phyloP scores from a whole-genome alignment of 2,329 filamentous ascomycete genomes.

The Sporothrix schenckii region DNA sequence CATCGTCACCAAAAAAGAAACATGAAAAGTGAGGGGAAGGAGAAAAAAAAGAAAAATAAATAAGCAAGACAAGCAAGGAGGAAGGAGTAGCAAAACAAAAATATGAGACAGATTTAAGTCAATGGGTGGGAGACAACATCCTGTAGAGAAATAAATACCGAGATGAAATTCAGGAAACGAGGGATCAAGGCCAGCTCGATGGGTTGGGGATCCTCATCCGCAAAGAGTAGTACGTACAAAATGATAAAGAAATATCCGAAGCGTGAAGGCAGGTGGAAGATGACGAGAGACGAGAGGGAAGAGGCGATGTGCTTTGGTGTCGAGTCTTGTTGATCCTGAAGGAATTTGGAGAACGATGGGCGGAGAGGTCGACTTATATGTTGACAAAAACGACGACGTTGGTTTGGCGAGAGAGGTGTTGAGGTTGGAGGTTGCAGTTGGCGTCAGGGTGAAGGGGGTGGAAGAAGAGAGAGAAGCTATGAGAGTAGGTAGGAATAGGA shows the following conservation, averaged over 20 bases:
- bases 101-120: background rate
- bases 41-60: background rate
- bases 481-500: background rate
- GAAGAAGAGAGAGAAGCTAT: background rate
- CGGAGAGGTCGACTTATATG: slow-evolving; percentile 25
- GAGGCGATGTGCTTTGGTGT: slow-evolving; percentile 12
- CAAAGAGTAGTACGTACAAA: slow-evolving; percentile 5
- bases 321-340: slow-evolving; percentile 26
- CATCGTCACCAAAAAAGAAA: slow-evolving; percentile 36
- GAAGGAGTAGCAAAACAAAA: background rate
- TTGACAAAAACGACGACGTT: background rate
- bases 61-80: no score
- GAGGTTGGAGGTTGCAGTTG: background rate
- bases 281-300: background rate
- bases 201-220: background rate
- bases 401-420: background rate
- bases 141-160: background rate
- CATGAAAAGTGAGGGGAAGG: slow-evolving; percentile 4
- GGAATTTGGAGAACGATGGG: slow-evolving; percentile 11
- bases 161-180: background rate
- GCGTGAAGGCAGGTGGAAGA: background rate
- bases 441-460: background rate
- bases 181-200: slow-evolving; percentile 10
- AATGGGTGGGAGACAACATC: background rate
- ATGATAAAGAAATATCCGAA: background rate